Percentiles rank a stretch among this genome's conserved stretches.
These are phyloP conservation scores for Adenanthera pavonina DNA, from an alignment of 306 rosid genomes.

Conservation along the genomic window DNA sequence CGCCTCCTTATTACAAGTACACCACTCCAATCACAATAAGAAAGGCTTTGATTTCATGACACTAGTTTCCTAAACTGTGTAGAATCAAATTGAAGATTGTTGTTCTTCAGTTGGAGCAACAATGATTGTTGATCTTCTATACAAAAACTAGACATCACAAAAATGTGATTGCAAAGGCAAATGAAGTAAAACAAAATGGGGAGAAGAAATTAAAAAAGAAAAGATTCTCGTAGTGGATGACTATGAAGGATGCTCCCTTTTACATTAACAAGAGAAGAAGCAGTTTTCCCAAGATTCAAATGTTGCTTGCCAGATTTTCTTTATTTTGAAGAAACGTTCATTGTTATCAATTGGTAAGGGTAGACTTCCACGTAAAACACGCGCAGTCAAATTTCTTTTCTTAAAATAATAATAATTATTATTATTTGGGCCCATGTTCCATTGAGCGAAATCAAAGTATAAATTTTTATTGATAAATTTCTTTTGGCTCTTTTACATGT, in stretches of 20 bases:
- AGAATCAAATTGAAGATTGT: not conserved
- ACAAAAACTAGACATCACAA: constrained; percentile 34
- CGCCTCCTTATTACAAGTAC: constrained; percentile 36
- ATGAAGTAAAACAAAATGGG: not conserved
- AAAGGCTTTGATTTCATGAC: constrained; percentile 28
- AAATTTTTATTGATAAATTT: no score
- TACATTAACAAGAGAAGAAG: not conserved
- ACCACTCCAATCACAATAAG: constrained; percentile 49
- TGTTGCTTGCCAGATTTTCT: not conserved
- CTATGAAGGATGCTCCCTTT: not conserved
- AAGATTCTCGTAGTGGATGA: not conserved
- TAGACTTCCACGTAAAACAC: no score
- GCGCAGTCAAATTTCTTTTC: no score
- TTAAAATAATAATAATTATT: no score
- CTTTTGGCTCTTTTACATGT: no score
- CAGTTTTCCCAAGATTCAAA: not conserved
- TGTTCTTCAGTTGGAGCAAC: constrained; percentile 42
- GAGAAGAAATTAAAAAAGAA: not conserved
- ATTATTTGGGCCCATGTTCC: no score
- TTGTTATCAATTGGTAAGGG: no score
- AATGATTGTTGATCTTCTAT: constrained; percentile 35
- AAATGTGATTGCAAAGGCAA: not conserved
- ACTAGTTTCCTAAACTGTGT: not conserved
- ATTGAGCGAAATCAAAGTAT: no score
- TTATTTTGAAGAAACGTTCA: no score